Evolutionary conservation across 805 yeast species (phyloP).

Genomic region (Yamadazyma endophytica): DNA sequence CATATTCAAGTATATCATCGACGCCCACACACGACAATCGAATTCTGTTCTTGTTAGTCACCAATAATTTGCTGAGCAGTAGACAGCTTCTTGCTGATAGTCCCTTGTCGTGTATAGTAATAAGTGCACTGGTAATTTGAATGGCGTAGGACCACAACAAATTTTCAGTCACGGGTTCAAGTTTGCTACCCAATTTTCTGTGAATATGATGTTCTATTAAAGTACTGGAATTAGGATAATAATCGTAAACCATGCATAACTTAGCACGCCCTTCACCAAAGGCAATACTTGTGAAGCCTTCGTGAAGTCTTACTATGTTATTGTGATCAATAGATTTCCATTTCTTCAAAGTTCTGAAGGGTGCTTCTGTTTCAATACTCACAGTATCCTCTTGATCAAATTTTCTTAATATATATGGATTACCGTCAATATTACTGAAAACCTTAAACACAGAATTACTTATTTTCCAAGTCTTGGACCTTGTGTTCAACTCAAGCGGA

Average conservation of each 20-base stretch:
- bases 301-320: constrained; percentile 63
- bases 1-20: constrained; percentile 56
- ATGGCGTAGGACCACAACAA: constrained; percentile 71
- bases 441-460: constrained; percentile 72
- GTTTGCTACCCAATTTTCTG: constrained; percentile 34
- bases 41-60: constrained; percentile 68
- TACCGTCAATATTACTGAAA: constrained; percentile 73
- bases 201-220: constrained; percentile 64
- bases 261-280: constrained; percentile 68
- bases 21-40: constrained; percentile 71
- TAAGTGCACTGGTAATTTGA: constrained; percentile 69
- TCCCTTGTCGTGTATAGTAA: constrained; percentile 60
- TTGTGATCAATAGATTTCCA: constrained; percentile 61
- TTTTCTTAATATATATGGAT: constrained; percentile 70
- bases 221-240: constrained; percentile 72
- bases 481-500: constrained; percentile 59
- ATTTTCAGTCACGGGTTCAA: constrained; percentile 57
- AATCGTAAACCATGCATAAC: constrained; percentile 77
- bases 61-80: constrained; percentile 64
- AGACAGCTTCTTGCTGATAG: constrained; percentile 59
- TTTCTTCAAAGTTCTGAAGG: constrained; percentile 55
- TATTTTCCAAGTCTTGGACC: constrained; percentile 45
- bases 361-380: constrained; percentile 41
- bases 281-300: constrained; percentile 81
- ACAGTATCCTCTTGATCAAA: constrained; percentile 41